phyloP scores from a whole-genome alignment of 2,329 filamentous ascomycete species.

The Epichloe gansuensis region DNA sequence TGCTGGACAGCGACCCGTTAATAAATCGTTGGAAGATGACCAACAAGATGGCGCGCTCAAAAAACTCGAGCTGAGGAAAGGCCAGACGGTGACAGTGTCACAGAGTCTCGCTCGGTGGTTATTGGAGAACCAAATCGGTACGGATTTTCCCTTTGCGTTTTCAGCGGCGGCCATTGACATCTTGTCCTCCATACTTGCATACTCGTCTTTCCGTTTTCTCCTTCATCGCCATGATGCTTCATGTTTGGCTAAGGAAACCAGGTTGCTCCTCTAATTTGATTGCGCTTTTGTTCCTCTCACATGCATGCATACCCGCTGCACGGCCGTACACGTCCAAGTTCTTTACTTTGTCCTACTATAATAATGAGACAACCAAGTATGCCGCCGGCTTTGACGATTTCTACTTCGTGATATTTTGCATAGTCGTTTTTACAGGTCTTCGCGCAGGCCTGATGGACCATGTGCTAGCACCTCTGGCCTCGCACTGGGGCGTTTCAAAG shows the following conservation, averaged over 20 bases:
- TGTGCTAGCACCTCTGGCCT: slow-evolving; percentile 64
- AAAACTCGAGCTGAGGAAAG: not conserved
- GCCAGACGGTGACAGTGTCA: not conserved
- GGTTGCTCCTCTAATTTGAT: slow-evolving; percentile 35
- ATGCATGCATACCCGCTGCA: slow-evolving; percentile 69
- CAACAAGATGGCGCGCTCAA: not conserved
- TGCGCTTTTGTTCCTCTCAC: slow-evolving; percentile 66
- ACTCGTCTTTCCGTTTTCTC: not conserved
- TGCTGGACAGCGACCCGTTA: no score
- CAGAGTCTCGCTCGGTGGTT: not conserved
- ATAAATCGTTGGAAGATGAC: not conserved
- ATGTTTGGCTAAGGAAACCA: not conserved
- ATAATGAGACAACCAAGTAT: slow-evolving; percentile 56
- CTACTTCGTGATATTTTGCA: slow-evolving; percentile 63
- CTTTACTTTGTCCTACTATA: slow-evolving; percentile 75
- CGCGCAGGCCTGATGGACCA: slow-evolving; percentile 80
- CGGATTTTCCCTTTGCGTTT: not conserved
- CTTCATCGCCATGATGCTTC: not conserved
- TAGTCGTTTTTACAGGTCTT: slow-evolving; percentile 75
- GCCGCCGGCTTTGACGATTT: slow-evolving; percentile 67
- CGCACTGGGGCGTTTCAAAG: slow-evolving; percentile 57
- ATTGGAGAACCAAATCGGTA: not conserved
- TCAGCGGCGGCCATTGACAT: not conserved
- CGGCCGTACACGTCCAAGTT: slow-evolving; percentile 70
- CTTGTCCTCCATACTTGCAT: no score